phyloP scores from a whole-genome alignment of 768 basidiomycete genomes.

The Trametes cubensis region DNA sequence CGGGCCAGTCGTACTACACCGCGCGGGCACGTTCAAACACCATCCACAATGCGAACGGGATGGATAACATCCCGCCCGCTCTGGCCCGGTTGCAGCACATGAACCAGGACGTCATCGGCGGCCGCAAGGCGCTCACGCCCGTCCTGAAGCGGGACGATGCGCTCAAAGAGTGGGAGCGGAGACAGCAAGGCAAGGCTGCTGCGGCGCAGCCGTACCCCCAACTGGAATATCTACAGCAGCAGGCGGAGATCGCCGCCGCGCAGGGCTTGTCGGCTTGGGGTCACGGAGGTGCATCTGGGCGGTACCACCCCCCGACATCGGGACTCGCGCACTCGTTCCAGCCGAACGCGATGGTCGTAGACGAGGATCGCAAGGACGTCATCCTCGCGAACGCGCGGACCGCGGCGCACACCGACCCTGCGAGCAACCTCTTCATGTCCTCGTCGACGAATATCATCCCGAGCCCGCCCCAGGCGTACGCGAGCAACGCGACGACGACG shows the following conservation, averaged over 20 bases:
- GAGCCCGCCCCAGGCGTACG: constrained; percentile 76
- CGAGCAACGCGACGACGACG: constrained; percentile 52
- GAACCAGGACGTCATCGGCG: constrained; percentile 78
- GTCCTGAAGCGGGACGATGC: constrained; percentile 95
- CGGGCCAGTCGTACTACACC: constrained; percentile 70
- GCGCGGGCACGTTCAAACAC: constrained; percentile 86
- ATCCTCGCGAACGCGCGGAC: constrained; percentile 79
- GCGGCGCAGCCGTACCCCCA: constrained; percentile 86
- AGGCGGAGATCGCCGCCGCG: constrained; percentile 78
- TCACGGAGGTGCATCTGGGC: constrained; percentile 33
- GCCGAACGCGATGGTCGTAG: constrained; percentile 63
- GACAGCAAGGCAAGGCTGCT: constrained; percentile 72
- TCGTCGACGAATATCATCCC: constrained; percentile 55
- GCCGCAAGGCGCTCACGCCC: constrained; percentile 86
- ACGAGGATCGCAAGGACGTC: constrained; percentile 74
- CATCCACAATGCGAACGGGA: constrained; percentile 72
- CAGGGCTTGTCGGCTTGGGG: constrained; percentile 64
- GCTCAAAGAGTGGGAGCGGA: constrained; percentile 93
- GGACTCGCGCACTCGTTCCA: constrained; percentile 65
- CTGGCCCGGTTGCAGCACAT: constrained; percentile 87
- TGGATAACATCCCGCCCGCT: constrained; percentile 92
- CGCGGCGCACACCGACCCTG: constrained; percentile 55
- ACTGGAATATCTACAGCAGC: constrained; percentile 89
- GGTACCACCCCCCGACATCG: constrained; percentile 67
- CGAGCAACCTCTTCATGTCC: constrained; percentile 45